Base-by-base conservation (phyloP, 306 rosid species). In the Trichosanthes cucumerina region DNA sequence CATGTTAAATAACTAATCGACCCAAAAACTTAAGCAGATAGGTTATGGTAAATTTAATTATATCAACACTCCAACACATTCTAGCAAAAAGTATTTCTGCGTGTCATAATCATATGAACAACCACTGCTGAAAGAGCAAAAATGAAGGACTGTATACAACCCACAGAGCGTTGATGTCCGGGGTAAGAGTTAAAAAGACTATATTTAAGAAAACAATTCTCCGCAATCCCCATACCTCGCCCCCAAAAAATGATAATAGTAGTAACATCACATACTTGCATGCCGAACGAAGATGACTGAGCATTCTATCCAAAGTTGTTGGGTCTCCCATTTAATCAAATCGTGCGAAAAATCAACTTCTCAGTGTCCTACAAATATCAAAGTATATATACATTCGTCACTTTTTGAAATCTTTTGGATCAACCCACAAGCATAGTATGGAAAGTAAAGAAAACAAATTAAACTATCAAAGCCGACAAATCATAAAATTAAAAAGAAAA, bases 271-370 rank as follows among this genome's bases (percentile, higher is more conserved):
- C 96, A 34, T 89, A 94, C 98, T 90, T 92, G 96, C 92, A 90
- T 8, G 97, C 82, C 73, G 89, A 31, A 16, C 93, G 93, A 23
- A 94, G 92, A 80, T 89, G 88, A 84, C 76, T 64, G 49, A 94
- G 85, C 91, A 92, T 86, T 56, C 59, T 75, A 68, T 88, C 86
- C 1, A 88, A 86, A 84, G 87, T 81, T 5, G 93, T 78, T 19
- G 87, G 79, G 74, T 92, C 97, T 65, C 81, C 90, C 97, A 90
- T 92, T 80, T 26, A 21, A 43, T 70, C 52, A 70, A 70, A 43
- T 11, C 12, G 38, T 24, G 76, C 19, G 5, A 9, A 70, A 9
- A 69, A 70, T 70, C 5, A 70, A 44, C 76, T 70, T 43, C 47
- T 21, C 56, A 6, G 13, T 6, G 36, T 12, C 76, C 76, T 70